phyloP scores from a whole-genome alignment of 2,329 filamentous ascomycete genomes.

The Aspergillus terreus region DNA sequence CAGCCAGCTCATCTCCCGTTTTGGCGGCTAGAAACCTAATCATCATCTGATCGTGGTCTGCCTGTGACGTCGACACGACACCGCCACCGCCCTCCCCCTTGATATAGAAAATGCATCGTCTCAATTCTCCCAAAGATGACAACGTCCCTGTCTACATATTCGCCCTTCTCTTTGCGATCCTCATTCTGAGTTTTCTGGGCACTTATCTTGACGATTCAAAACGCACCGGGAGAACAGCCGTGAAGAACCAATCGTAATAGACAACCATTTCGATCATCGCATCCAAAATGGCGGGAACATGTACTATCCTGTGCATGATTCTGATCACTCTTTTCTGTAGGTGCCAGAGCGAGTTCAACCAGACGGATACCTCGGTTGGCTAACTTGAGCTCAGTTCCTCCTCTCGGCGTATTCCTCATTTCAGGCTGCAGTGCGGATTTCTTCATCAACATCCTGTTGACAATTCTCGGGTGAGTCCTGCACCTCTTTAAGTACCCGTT shows the following conservation, averaged over 20 bases:
- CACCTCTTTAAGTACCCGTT: not conserved
- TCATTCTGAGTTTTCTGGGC: conserved; percentile 24
- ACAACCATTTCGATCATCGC: not conserved
- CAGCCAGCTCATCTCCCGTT: too few species aligned
- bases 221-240: conserved; percentile 6
- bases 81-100: not conserved
- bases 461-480: conserved; percentile 55
- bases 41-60: not conserved
- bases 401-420: conserved; percentile 60
- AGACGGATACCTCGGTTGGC: too few species aligned
- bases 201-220: conserved; percentile 16
- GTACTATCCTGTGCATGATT: conserved; percentile 41
- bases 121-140: conserved; percentile 22
- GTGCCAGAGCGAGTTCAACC: too few species aligned
- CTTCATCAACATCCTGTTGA: conserved; percentile 64
- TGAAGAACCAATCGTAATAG: not conserved
- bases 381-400: conserved; percentile 52
- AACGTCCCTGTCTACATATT: conserved; percentile 25
- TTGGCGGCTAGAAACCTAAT: too few species aligned
- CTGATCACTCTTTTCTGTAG: conserved; percentile 46
- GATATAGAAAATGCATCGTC: conserved; percentile 18
- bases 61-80: conserved; percentile 20
- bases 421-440: conserved; percentile 64
- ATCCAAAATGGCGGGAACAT: conserved; percentile 28
- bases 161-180: conserved; percentile 23